Percentiles rank a stretch among this genome's conserved stretches.
phyloP scores from a whole-genome alignment of 441 rosid species.

The Populus hybrid region DNA sequence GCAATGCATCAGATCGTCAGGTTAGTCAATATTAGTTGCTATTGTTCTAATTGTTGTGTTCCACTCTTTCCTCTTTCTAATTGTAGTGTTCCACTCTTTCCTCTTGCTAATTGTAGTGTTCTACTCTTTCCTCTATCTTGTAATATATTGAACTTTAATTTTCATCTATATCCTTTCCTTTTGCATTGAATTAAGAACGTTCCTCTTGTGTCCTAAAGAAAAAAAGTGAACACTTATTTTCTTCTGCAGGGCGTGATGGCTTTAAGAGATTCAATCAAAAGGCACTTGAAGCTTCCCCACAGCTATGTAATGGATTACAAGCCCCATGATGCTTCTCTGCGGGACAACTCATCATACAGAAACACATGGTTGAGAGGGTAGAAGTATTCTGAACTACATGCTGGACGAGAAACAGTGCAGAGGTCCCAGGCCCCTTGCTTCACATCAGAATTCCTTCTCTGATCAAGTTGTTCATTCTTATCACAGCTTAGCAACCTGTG shows the following conservation, averaged over 20 bases:
- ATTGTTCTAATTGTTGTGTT: not conserved
- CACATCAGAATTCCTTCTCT: not conserved
- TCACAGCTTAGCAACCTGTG: conserved; percentile 9
- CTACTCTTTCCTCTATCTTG: not conserved
- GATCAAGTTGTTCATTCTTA: not conserved
- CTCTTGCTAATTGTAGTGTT: no score
- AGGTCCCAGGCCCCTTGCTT: conserved; percentile 4
- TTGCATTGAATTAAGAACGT: not conserved
- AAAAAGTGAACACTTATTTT: not conserved
- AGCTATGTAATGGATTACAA: conserved; percentile 94
- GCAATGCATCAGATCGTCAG: conserved; percentile 92
- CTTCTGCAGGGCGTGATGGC: conserved; percentile 87
- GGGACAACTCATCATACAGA: conserved; percentile 90
- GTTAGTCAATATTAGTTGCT: conserved; percentile 31
- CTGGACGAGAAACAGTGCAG: conserved; percentile 6
- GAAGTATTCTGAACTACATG: conserved; percentile 4
- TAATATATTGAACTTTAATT: not conserved
- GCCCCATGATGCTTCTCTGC: conserved; percentile 89
- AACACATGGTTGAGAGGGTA: conserved; percentile 98
- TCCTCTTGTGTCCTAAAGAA: not conserved
- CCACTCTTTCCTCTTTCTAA: not conserved
- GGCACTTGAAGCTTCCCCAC: conserved; percentile 91
- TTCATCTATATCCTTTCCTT: not conserved
- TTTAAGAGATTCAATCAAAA: conserved; percentile 88
- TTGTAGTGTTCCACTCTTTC: not conserved